A percentile compares a stretch with the other conserved stretches of the same genome.
phyloP scores from a whole-genome alignment of 257 asterid genomes.

The Catharanthus roseus region DNA sequence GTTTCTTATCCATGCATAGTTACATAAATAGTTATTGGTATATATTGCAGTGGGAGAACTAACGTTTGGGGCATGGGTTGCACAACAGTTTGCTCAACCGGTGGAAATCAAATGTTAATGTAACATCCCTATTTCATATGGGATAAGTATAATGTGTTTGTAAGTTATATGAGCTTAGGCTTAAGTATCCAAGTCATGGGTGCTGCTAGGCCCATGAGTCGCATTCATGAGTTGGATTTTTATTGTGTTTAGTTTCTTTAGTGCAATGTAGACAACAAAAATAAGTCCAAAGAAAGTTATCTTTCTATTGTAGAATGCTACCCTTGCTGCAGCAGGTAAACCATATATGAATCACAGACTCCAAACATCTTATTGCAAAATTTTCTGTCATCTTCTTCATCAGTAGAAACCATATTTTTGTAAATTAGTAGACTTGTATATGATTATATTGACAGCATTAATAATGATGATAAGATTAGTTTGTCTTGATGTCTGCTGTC shows the following conservation, averaged over 20 bases:
- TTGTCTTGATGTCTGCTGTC: neutral
- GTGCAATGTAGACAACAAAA: slow-evolving; percentile 3
- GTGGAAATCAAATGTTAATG: neutral
- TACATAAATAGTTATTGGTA: neutral
- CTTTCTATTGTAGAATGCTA: neutral
- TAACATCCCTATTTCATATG: too few relatives aligned
- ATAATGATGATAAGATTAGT: slow-evolving; percentile 10
- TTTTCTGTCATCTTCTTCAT: slow-evolving; percentile 18
- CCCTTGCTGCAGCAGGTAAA: slow-evolving; percentile 13
- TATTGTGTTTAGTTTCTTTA: neutral
- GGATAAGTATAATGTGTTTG: too few relatives aligned
- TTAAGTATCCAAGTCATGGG: too few relatives aligned
- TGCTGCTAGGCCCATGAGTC: too few relatives aligned
- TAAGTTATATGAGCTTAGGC: too few relatives aligned
- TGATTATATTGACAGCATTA: neutral
- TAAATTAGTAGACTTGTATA: neutral
- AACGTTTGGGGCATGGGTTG: neutral
- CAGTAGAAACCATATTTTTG: slow-evolving; percentile 2
- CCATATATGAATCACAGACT: slow-evolving; percentile 2
- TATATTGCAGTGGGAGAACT: neutral
- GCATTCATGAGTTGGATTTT: neutral
- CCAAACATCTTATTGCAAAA: slow-evolving; percentile 8
- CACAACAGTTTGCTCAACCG: neutral
- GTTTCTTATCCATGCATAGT: neutral
- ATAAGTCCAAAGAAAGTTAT: neutral